These are phyloP conservation scores for Nadsonia fulvescens DNA, from an alignment of 805 yeast genomes.

Conservation along the genomic window DNA sequence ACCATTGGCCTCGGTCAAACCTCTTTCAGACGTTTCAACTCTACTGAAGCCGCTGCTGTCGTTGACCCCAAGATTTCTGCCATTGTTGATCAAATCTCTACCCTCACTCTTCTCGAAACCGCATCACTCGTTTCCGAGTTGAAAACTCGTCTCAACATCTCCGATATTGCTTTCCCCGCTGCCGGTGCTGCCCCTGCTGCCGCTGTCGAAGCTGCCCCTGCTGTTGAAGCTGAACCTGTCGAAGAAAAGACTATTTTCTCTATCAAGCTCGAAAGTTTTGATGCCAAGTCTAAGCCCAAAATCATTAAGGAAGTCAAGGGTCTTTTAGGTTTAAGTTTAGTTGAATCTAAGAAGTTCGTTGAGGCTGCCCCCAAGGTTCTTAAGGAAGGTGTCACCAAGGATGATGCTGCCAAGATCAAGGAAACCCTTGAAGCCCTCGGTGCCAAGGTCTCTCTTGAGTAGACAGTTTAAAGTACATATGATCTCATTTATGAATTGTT, in stretches of 20 bases:
- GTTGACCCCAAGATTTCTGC: constrained; percentile 76
- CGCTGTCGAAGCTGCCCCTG: constrained; percentile 53
- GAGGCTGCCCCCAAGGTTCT: constrained; percentile 93
- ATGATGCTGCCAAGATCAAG: constrained; percentile 94
- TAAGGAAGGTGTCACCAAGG: constrained; percentile 92
- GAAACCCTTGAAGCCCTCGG: constrained; percentile 84
- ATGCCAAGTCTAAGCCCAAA: constrained; percentile 90
- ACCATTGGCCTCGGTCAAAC: no score
- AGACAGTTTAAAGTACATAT: constrained; percentile 14
- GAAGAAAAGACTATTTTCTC: constrained; percentile 90
- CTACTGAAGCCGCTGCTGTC: constrained; percentile 20
- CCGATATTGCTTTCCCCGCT: constrained; percentile 80
- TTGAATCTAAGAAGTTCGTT: constrained; percentile 93
- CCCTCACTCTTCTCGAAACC: constrained; percentile 83
- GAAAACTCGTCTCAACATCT: constrained; percentile 63
- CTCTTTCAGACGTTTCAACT: constrained; percentile 20
- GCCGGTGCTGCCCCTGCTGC: constrained; percentile 47
- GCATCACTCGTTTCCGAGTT: constrained; percentile 64
- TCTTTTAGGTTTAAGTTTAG: constrained; percentile 77
- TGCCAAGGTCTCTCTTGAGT: constrained; percentile 83
- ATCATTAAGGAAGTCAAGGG: constrained; percentile 92
- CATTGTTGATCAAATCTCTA: constrained; percentile 82
- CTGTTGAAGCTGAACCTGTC: constrained; percentile 58
- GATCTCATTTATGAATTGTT: neutral
- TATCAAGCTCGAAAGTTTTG: constrained; percentile 83